Conservation (phyloP, 257 asterid species). For the Jacaranda mimosifolia region DNA sequence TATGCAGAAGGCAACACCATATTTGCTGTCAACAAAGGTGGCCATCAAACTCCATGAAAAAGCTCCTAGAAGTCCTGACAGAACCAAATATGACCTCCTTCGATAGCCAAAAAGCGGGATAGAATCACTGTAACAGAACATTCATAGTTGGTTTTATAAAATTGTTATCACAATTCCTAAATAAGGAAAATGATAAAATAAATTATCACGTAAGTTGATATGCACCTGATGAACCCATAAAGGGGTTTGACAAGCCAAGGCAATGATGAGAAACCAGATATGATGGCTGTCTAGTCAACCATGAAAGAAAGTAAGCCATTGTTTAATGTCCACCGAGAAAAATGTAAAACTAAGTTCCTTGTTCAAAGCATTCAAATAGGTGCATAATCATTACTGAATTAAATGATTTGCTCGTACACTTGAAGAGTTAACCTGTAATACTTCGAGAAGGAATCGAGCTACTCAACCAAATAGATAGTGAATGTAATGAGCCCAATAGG, state of each 20-base stretch:
- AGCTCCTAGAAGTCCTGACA: constrained; percentile 96
- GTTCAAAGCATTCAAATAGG: constrained; percentile 12
- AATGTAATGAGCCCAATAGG: background rate
- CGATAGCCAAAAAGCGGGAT: constrained; percentile 95
- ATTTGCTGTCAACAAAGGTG: constrained; percentile 84
- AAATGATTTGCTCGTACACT: constrained; percentile 2
- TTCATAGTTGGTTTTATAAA: constrained; percentile 13
- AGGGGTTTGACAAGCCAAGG: constrained; percentile 99
- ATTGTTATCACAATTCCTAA: background rate
- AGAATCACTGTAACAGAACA: constrained; percentile 69
- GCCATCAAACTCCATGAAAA: constrained; percentile 98
- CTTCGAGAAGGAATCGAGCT: background rate
- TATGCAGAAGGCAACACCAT: constrained; percentile 90
- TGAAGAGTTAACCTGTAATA: background rate
- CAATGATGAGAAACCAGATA: constrained; percentile 84
- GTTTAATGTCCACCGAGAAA: background rate
- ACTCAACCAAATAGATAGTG: constrained; percentile 12
- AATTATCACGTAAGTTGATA: constrained; percentile 32
- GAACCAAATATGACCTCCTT: constrained; percentile 93
- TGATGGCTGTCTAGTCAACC: constrained; percentile 91
- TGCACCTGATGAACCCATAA: constrained; percentile 95
- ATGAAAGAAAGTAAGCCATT: constrained; percentile 53
- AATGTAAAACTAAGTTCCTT: constrained; percentile 22
- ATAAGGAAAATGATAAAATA: constrained; percentile 23
- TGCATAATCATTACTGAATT: background rate